phyloP scores from a whole-genome alignment of 192 early-diverging fungal genomes.

The Umbelopsis isabellina region DNA sequence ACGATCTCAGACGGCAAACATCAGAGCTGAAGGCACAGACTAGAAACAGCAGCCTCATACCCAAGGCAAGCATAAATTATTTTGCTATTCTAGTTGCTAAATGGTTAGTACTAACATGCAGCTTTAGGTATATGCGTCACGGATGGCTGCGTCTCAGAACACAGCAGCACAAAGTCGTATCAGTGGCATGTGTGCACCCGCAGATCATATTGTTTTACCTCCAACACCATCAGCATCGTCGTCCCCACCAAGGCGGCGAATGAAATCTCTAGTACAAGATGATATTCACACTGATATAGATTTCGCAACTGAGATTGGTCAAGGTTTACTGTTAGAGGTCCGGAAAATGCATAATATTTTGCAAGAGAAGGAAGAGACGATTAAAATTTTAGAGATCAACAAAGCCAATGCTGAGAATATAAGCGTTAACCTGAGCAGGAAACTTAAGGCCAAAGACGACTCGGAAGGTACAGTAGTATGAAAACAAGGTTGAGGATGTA shows the following conservation, averaged over 20 bases:
- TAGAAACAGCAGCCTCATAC: not conserved
- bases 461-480: slow-evolving; percentile 29
- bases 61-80: not conserved
- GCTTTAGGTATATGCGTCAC: not conserved
- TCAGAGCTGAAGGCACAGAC: slow-evolving; percentile 10
- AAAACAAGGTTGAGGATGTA: not conserved
- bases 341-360: slow-evolving; percentile 38
- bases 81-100: not conserved
- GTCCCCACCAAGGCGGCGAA: slow-evolving; percentile 21
- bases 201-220: slow-evolving; percentile 2
- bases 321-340: slow-evolving; percentile 38
- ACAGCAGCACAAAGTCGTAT: slow-evolving; percentile 1
- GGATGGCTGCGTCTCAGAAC: not conserved
- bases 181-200: slow-evolving; percentile 6
- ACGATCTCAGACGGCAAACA: slow-evolving; percentile 8
- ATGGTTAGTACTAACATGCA: not conserved
- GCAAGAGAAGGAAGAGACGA: slow-evolving; percentile 36
- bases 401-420: slow-evolving; percentile 25
- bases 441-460: slow-evolving; percentile 31
- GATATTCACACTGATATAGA: slow-evolving; percentile 36
- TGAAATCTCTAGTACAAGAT: slow-evolving; percentile 21
- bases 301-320: slow-evolving; percentile 42
- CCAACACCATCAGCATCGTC: not conserved
- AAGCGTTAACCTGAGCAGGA: slow-evolving; percentile 24
- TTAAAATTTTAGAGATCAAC: slow-evolving; percentile 26